Evolutionary conservation across 208 protist species (phyloP).

Genomic region (Wallacemonas collosoma): DNA sequence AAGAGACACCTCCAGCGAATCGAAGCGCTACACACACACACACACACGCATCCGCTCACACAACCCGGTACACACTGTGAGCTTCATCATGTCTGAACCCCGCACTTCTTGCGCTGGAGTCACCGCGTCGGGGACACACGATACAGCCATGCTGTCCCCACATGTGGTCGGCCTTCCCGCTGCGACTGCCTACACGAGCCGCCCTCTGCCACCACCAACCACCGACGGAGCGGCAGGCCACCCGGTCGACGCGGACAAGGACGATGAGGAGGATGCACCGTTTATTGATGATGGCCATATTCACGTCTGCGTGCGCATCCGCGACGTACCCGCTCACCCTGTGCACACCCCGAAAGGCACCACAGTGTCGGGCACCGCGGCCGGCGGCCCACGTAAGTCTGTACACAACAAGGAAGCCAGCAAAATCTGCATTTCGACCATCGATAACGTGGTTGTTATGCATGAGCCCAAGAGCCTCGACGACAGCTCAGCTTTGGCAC

Average conservation of each 20-base stretch:
- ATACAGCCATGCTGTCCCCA: too few species aligned
- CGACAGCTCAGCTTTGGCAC: constrained; percentile 44
- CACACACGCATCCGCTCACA: too few species aligned
- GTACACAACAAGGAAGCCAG: constrained; percentile 34
- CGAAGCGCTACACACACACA: too few species aligned
- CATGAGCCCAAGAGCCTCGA: constrained; percentile 69
- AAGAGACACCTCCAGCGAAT: too few species aligned
- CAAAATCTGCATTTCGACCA: constrained; percentile 67
- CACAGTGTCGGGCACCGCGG: constrained; percentile 20
- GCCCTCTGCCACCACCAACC: neutral
- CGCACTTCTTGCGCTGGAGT: too few species aligned
- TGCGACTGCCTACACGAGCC: too few species aligned
- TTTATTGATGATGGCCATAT: constrained; percentile 73
- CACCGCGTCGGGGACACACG: too few species aligned
- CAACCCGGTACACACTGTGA: too few species aligned
- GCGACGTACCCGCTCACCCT: constrained; percentile 44
- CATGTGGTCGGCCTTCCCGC: too few species aligned
- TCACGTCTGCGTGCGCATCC: constrained; percentile 75
- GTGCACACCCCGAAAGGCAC: constrained; percentile 23
- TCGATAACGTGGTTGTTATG: constrained; percentile 77
- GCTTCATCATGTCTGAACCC: too few species aligned
- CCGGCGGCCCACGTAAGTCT: constrained; percentile 17
- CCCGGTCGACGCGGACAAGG: neutral
- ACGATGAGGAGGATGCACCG: neutral
- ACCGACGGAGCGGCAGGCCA: too few species aligned